Evolutionary conservation across 2,329 filamentous ascomycete genomes (phyloP).

Genomic region (Capronia coronata): DNA sequence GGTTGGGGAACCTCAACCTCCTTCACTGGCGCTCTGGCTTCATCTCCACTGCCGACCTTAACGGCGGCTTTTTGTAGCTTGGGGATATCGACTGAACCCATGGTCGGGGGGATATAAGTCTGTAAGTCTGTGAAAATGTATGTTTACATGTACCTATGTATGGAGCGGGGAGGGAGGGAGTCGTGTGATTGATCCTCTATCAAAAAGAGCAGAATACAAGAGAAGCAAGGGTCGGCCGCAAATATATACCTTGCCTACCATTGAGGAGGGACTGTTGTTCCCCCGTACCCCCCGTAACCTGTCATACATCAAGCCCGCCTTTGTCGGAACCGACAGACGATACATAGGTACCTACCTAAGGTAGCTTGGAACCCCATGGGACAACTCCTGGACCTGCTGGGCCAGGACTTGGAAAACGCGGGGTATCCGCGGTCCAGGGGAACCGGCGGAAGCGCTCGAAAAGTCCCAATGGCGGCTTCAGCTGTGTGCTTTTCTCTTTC

Average conservation of each 20-base stretch:
- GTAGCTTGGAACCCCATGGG: background rate
- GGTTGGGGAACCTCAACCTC: slow-evolving; percentile 71
- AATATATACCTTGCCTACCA: background rate
- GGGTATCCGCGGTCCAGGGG: background rate
- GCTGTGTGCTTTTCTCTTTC: background rate
- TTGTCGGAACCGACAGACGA: background rate
- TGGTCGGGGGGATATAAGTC: slow-evolving; percentile 6
- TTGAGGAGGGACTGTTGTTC: no score
- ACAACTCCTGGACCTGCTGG: background rate
- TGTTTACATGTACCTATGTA: background rate
- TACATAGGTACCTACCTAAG: no score
- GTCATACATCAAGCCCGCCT: background rate
- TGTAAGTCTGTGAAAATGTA: no score
- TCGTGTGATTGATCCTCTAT: no score
- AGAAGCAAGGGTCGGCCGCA: background rate
- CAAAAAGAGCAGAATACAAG: background rate
- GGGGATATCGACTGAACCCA: slow-evolving; percentile 25
- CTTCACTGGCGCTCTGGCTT: slow-evolving; percentile 29
- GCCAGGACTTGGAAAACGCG: background rate
- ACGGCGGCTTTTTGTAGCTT: slow-evolving; percentile 27
- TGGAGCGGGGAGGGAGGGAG: background rate
- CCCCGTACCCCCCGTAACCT: background rate
- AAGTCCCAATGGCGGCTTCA: background rate
- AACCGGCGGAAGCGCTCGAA: background rate
- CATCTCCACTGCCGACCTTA: slow-evolving; percentile 20